Evolutionary conservation across 805 yeast genomes (phyloP), one percentile per base, ranked within the genome.

Genomic region (Danielia reshetovae): DNA sequence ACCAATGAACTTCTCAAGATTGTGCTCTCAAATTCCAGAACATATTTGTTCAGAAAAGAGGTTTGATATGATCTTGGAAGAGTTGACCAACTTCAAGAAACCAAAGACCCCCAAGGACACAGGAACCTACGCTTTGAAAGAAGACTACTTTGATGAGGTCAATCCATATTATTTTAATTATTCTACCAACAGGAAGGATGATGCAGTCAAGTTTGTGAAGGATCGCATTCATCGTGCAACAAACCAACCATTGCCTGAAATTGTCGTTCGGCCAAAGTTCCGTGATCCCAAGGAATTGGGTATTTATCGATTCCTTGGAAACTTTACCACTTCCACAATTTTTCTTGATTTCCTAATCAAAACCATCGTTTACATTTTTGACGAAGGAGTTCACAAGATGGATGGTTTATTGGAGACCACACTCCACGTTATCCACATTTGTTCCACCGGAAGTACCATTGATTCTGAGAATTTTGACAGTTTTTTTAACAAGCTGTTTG

Each of bases 161-260:
- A 66, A 70, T 39, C 95, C 97, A 0, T 89, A 77, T 51, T 90
- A 81, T 52, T 70, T 85, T 39, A 88, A 87, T 47, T 83, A 82
- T 48, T 67, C 83, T 0, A 63, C 90, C 0, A 87, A 87, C 46
- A 79, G 78, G 34, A 74, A 90, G 35, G 96, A 87, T 36, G 96
- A 87, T 40, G 90, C 95, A 5, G 81, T 84, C 36, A 72, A 70
- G 29, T 60, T 77, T 4, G 60, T 85, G 19, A 79, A 80, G 46
- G 74, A 72, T 22, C 54, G 72, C 18, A 55, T 72, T 26, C 68
- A 74, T 7, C 61, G 67, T 36, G 51, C 60, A 17, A 57, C 60
- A 1, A 49, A 57, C 1, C 52, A 64, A 3, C 60, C 68, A 1
- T 42, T 61, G 14, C 63, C 70, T 3, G 77, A 77, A 3, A 68